Conservation (phyloP, 2,329 filamentous ascomycete species). For the Trichocomaceae sp. region DNA sequence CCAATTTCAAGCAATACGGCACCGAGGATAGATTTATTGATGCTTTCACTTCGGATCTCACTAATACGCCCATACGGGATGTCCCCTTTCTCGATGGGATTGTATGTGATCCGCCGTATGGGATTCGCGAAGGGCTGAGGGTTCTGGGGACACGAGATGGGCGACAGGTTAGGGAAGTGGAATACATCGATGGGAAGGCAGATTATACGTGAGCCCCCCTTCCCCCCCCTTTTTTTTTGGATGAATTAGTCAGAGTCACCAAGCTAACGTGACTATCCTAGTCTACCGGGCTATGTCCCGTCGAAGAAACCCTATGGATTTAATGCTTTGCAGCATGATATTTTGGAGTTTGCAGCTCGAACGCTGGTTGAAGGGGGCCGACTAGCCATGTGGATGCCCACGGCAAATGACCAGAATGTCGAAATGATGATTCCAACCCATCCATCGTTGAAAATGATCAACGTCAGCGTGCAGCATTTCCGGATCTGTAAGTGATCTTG, state of each 20-base stretch:
- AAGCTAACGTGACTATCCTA: conserved; percentile 19
- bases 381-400: conserved; percentile 96
- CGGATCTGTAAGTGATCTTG: conserved; percentile 64
- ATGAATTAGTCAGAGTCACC: neutral
- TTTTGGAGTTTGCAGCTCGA: conserved; percentile 70
- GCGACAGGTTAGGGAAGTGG: conserved; percentile 40
- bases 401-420: conserved; percentile 69
- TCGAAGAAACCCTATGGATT: conserved; percentile 93
- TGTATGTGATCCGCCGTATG: conserved; percentile 92
- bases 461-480: conserved; percentile 77
- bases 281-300: conserved; percentile 64
- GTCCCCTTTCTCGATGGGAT: conserved; percentile 73
- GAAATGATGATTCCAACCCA: conserved; percentile 73
- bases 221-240: conserved; percentile 10
- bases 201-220: conserved; percentile 56
- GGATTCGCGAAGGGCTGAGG: conserved; percentile 82
- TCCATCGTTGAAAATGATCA: conserved; percentile 64
- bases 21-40: conserved; percentile 62
- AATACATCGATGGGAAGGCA: conserved; percentile 62
- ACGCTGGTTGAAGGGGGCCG: conserved; percentile 73
- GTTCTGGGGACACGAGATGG: conserved; percentile 72
- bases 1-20: conserved; percentile 82
- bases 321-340: conserved; percentile 79
- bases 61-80: conserved; percentile 68
- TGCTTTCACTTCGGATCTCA: conserved; percentile 78